Percentiles rank a stretch among this genome's conserved stretches.
phyloP scores from a whole-genome alignment of 2,329 filamentous ascomycete species.

The Cadophora sp. region DNA sequence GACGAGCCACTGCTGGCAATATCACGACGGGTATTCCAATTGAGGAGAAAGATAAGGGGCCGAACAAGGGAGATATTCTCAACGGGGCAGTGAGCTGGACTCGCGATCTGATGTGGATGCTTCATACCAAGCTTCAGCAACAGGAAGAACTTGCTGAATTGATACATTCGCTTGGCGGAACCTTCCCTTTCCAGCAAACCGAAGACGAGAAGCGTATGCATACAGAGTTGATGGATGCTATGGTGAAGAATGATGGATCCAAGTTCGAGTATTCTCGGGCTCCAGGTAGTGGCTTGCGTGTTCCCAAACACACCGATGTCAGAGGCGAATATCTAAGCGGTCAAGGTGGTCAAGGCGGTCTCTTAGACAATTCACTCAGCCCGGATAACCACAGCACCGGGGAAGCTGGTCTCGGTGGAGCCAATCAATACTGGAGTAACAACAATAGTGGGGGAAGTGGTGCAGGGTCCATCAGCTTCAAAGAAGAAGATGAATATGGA shows the following conservation, averaged over 20 bases:
- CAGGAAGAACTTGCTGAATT: slow-evolving; percentile 85
- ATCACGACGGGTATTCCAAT: slow-evolving; percentile 92
- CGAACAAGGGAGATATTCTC: slow-evolving; percentile 98
- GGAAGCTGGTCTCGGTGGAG: slow-evolving; percentile 41
- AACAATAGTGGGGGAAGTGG: slow-evolving; percentile 76
- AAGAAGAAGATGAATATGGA: slow-evolving; percentile 92
- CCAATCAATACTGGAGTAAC: slow-evolving; percentile 68
- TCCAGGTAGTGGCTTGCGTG: slow-evolving; percentile 83
- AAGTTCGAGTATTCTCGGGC: slow-evolving; percentile 86
- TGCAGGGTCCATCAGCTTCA: slow-evolving; percentile 74
- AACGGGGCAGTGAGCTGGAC: slow-evolving; percentile 98
- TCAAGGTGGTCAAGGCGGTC: slow-evolving; percentile 44
- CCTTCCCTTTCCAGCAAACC: slow-evolving; percentile 80
- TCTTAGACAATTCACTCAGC: slow-evolving; percentile 57
- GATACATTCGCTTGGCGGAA: slow-evolving; percentile 74
- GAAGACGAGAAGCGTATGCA: slow-evolving; percentile 98
- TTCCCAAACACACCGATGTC: slow-evolving; percentile 92
- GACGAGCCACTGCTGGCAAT: slow-evolving; percentile 78
- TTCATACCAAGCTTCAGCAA: slow-evolving; percentile 87
- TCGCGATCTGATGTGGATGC: slow-evolving; percentile 95
- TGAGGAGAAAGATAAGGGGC: slow-evolving; percentile 98
- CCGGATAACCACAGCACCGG: slow-evolving; percentile 50
- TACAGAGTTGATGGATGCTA: slow-evolving; percentile 85
- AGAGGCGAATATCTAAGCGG: slow-evolving; percentile 74
- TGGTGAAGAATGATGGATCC: slow-evolving; percentile 76